A percentile compares a stretch with the other conserved stretches of the same genome.
Conservation (phyloP, 1,139 yeast species). For the Dujonia santamariae region DNA sequence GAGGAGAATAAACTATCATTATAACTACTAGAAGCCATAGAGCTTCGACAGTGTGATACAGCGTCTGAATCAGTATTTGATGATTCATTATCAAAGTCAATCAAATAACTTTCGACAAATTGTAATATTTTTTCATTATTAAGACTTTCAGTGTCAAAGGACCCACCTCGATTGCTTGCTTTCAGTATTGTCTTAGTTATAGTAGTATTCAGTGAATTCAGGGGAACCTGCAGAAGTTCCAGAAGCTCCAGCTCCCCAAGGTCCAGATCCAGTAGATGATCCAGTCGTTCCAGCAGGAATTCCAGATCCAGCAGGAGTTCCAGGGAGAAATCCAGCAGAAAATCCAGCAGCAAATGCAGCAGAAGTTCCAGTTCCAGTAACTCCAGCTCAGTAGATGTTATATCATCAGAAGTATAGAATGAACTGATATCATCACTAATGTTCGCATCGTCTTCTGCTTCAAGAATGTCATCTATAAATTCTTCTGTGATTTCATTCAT, state of each 20-base stretch:
- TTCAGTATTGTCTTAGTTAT: neutral
- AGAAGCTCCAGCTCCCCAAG: neutral
- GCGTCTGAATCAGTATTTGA: neutral
- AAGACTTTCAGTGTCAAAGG: neutral
- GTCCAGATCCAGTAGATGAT: neutral
- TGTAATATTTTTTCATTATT: constrained; percentile 4
- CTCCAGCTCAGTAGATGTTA: neutral
- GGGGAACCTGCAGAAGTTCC: neutral
- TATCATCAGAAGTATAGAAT: neutral
- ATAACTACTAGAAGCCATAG: constrained; percentile 3
- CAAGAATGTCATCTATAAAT: neutral
- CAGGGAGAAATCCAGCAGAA: too few species aligned
- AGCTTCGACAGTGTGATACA: constrained; percentile 1
- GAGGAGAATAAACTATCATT: constrained; percentile 3
- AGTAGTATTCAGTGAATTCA: neutral
- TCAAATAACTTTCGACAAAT: constrained; percentile 6
- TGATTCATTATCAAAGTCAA: neutral
- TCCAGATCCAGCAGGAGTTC: neutral
- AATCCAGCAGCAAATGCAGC: too few species aligned
- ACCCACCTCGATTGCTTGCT: neutral
- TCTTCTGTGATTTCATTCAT: neutral
- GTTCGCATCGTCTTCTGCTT: constrained; percentile 1
- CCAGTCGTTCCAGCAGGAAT: neutral
- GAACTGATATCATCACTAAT: neutral
- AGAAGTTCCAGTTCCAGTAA: neutral